Evolutionary conservation across 2,329 filamentous ascomycete species (phyloP).

Genomic region (Penicillium digitatum): DNA sequence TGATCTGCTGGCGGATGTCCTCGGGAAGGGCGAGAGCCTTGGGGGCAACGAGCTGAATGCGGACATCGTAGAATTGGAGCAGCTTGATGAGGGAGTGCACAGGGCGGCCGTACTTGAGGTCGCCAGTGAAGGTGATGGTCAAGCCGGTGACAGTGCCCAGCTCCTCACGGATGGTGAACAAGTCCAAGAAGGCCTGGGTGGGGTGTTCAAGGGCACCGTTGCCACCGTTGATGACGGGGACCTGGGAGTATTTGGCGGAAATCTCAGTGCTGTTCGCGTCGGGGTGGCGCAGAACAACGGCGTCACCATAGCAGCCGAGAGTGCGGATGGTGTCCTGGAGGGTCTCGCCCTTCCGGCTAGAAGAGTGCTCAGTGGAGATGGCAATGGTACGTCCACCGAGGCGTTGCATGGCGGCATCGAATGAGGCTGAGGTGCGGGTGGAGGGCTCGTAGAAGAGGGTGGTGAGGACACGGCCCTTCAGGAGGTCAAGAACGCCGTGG

Average conservation of each 20-base stretch:
- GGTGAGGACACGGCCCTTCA: slow-evolving; percentile 80
- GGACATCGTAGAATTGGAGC: slow-evolving; percentile 91
- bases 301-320: slow-evolving; percentile 88
- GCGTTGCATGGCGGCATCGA: slow-evolving; percentile 97
- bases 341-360: slow-evolving; percentile 88
- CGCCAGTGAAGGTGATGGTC: slow-evolving; percentile 92
- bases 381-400: slow-evolving; percentile 82
- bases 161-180: slow-evolving; percentile 98
- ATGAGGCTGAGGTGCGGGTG: slow-evolving; percentile 89
- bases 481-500: slow-evolving; percentile 79
- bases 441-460: slow-evolving; percentile 98
- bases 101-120: slow-evolving; percentile 86
- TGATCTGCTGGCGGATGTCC: slow-evolving; percentile 68
- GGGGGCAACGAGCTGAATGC: slow-evolving; percentile 86
- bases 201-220: slow-evolving; percentile 96
- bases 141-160: slow-evolving; percentile 91
- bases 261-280: slow-evolving; percentile 73
- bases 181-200: slow-evolving; percentile 93
- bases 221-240: slow-evolving; percentile 94
- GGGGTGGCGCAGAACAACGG: slow-evolving; percentile 92
- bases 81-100: slow-evolving; percentile 94
- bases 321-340: slow-evolving; percentile 92
- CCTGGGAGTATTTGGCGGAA: slow-evolving; percentile 79
- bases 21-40: slow-evolving; percentile 71
- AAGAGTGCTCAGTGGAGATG: slow-evolving; percentile 78